A percentile compares a stretch with the other conserved stretches of the same genome.
Conservation (phyloP, 805 yeast genomes). For the Saccharomyces kudriavzevii region DNA sequence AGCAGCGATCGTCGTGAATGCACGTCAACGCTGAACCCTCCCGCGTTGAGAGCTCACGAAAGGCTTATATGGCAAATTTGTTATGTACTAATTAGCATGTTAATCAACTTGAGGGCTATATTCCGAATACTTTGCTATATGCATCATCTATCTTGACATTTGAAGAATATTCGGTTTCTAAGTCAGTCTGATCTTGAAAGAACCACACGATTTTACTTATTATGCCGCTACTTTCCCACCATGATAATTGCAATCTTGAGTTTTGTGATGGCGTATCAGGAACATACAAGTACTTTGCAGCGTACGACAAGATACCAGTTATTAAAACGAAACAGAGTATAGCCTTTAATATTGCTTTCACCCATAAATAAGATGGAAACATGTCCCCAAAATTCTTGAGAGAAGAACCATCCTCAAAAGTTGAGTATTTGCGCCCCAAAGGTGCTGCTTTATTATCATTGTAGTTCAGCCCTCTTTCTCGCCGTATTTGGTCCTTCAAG, state of each 20-base stretch:
- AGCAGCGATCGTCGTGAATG: neutral
- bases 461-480: neutral
- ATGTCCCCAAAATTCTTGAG: neutral
- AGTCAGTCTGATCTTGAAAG: slow-evolving; percentile 11
- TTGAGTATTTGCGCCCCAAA: slow-evolving; percentile 1
- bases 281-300: neutral
- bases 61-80: neutral
- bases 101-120: neutral
- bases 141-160: slow-evolving; percentile 7
- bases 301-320: neutral
- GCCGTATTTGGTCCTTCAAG: slow-evolving; percentile 14
- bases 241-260: slow-evolving; percentile 4
- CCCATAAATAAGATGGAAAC: neutral
- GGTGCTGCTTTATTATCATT: slow-evolving; percentile 3
- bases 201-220: slow-evolving; percentile 18
- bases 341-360: neutral
- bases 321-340: neutral
- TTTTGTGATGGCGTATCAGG: neutral
- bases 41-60: neutral
- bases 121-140: slow-evolving; percentile 19
- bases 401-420: neutral
- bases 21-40: neutral
- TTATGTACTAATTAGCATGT: neutral
- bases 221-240: slow-evolving; percentile 21
- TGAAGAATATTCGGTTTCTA: slow-evolving; percentile 1